phyloP scores from a whole-genome alignment of 495 filamentous ascomycete genomes.

The Aspergillus conjunctus region DNA sequence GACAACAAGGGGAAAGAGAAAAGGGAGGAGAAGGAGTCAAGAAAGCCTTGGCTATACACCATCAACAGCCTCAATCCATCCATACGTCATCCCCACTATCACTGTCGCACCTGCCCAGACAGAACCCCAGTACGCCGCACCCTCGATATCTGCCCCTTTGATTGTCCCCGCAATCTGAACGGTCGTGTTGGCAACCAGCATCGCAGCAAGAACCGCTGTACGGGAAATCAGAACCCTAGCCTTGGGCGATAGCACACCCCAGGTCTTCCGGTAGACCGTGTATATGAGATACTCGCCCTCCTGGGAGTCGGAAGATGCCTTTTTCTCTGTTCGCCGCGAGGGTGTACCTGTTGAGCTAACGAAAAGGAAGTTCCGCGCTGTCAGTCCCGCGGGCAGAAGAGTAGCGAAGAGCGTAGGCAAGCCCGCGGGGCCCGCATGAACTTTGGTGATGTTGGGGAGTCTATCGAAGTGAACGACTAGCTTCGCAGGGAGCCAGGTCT shows the following conservation, averaged over 20 bases:
- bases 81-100: constrained; percentile 59
- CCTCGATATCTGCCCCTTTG: constrained; percentile 64
- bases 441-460: constrained; percentile 63
- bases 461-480: constrained; percentile 70
- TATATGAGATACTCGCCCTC: constrained; percentile 62
- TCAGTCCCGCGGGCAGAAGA: constrained; percentile 66
- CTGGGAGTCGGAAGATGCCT: constrained; percentile 47
- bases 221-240: constrained; percentile 66
- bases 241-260: constrained; percentile 59
- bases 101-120: constrained; percentile 68
- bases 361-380: constrained; percentile 74
- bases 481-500: constrained; percentile 64
- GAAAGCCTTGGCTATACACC: constrained; percentile 39
- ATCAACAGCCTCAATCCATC: constrained; percentile 60
- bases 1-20: constrained; percentile 5
- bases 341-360: constrained; percentile 59
- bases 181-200: constrained; percentile 63
- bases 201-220: constrained; percentile 60
- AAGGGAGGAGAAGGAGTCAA: constrained; percentile 14
- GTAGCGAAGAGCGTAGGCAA: constrained; percentile 51
- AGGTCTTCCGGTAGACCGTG: constrained; percentile 51
- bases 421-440: constrained; percentile 57
- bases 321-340: constrained; percentile 36
- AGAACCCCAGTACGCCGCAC: constrained; percentile 67
- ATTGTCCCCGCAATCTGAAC: constrained; percentile 63